Base-by-base conservation (phyloP, 2,329 filamentous ascomycete species). In the Pseudocercospora crystallina region DNA sequence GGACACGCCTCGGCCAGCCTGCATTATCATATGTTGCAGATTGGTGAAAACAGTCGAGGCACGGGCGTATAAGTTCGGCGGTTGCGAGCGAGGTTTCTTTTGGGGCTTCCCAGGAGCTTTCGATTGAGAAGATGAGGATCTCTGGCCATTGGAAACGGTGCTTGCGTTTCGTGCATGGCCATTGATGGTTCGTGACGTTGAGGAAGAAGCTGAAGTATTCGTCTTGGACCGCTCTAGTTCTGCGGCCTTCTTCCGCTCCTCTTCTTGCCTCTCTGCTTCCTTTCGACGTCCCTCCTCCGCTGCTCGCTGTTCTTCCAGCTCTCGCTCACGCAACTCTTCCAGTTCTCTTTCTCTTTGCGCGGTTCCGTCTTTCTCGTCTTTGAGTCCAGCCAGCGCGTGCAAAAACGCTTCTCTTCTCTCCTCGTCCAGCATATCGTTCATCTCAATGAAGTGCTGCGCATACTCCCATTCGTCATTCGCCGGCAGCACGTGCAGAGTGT, bases 391-490 rank as follows among this genome's bases (percentile, higher is more conserved):
- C 12, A 97, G 77, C 4, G 91, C 92, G 61, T 92, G 86, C 12
- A 95, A 73, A 68, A 97, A 96, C 0, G 89, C 85, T 62, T 97
- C 90, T 56, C 89, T 84, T 38, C 89, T 83, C 73, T 97, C 94
- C 45, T 96, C 92, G 68, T 97, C 92, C 1, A 99, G 79, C 20
- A 96, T 83, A 40, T 92, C 85, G 68, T 85, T 94, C 65, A 90
- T 83, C 63, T 80, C 83, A 65, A 97, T 95, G 69, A 97, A 97
- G 61, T 95, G 89, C 53, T 84, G 82, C 3, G 94, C 90, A 63
- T 96, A 96, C 51, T 96, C 89, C 94, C 94, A 99, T 72, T 97
- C 90, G 49, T 89, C 85, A 62, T 96, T 97, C 46, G 90, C 82
- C 5, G 92, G 84, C n/a, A 99, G 82, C 7, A 97, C 89, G 66